Percentiles rank a stretch among this genome's conserved stretches.
phyloP scores from a whole-genome alignment of 495 filamentous ascomycete species.

The Pseudotulostoma volvatum region DNA sequence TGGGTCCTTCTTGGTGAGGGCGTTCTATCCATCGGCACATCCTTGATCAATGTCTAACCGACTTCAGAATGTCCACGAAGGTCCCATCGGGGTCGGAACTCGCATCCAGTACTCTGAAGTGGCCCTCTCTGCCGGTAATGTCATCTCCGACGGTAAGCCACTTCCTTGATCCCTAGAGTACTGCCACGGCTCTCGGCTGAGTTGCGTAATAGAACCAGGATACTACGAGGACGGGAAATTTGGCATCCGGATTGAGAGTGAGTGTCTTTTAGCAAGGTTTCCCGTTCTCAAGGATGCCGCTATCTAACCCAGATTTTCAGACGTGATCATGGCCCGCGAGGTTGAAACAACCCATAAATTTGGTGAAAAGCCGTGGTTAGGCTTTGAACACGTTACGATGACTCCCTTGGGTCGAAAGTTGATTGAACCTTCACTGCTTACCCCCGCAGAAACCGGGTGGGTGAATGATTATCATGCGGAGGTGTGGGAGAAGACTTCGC shows the following conservation, averaged over 20 bases:
- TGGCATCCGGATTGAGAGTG: constrained; percentile 95
- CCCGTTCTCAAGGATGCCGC: too few species aligned
- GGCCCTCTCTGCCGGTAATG: constrained; percentile 74
- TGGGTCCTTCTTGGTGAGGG: constrained; percentile 58
- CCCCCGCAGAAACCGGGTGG: constrained; percentile 65
- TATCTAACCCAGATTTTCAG: constrained; percentile 17
- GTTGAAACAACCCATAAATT: constrained; percentile 73
- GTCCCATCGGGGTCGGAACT: constrained; percentile 90
- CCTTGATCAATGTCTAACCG: too few species aligned
- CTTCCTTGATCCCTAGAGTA: background rate
- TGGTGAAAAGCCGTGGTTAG: constrained; percentile 83
- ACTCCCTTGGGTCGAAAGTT: constrained; percentile 83
- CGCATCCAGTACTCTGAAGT: constrained; percentile 85
- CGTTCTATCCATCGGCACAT: background rate
- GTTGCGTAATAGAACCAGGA: constrained; percentile 54
- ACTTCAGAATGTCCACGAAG: constrained; percentile 81
- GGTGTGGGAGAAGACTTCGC: constrained; percentile 65
- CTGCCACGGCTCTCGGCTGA: constrained; percentile 1
- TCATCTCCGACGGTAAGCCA: constrained; percentile 58
- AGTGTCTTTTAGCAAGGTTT: constrained; percentile 14
- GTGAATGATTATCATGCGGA: constrained; percentile 74
- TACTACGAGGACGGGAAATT: constrained; percentile 97
- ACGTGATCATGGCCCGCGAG: constrained; percentile 76
- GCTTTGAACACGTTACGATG: constrained; percentile 97
- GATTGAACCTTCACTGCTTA: constrained; percentile 60